A percentile compares a stretch with the other conserved stretches of the same genome.
phyloP scores from a whole-genome alignment of 192 early-diverging fungal species.

The Backusella tarrabulga region DNA sequence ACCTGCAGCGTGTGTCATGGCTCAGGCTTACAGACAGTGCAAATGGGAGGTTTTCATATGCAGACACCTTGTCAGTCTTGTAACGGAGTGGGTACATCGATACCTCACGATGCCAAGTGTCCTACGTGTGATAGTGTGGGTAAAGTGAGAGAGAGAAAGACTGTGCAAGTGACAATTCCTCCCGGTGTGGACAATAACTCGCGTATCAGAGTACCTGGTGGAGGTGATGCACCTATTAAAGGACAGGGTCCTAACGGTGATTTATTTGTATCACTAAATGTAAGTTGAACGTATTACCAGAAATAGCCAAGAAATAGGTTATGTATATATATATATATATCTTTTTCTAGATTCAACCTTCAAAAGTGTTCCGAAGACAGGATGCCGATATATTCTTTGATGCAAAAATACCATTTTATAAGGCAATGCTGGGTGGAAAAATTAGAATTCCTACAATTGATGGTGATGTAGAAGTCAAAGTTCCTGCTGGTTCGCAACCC shows the following conservation, averaged over 20 bases:
- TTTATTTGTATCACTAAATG: slow-evolving; percentile 75
- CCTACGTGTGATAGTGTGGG: slow-evolving; percentile 79
- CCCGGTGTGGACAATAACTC: slow-evolving; percentile 85
- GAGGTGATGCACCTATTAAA: slow-evolving; percentile 81
- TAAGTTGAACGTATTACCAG: slow-evolving; percentile 28
- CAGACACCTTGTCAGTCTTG: slow-evolving; percentile 80
- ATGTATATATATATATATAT: not conserved
- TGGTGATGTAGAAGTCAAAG: slow-evolving; percentile 90
- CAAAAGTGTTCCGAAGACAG: slow-evolving; percentile 79
- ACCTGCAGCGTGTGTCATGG: slow-evolving; percentile 81
- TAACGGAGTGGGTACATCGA: slow-evolving; percentile 75
- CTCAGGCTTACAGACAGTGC: slow-evolving; percentile 77
- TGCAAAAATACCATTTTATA: slow-evolving; percentile 76
- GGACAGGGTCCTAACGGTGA: slow-evolving; percentile 79
- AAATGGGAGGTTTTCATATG: slow-evolving; percentile 91
- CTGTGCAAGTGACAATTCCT: slow-evolving; percentile 78
- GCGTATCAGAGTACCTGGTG: slow-evolving; percentile 68
- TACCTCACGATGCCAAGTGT: slow-evolving; percentile 71
- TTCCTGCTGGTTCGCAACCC: slow-evolving; percentile 86
- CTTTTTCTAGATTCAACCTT: slow-evolving; percentile 44
- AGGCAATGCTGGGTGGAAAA: slow-evolving; percentile 85
- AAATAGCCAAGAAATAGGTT: not conserved
- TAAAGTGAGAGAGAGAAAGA: slow-evolving; percentile 65
- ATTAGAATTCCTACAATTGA: slow-evolving; percentile 92
- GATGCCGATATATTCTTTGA: slow-evolving; percentile 77